These are phyloP conservation scores for Trichoderma sp. DNA, from an alignment of 2,329 filamentous ascomycete species.

Conservation along the genomic window DNA sequence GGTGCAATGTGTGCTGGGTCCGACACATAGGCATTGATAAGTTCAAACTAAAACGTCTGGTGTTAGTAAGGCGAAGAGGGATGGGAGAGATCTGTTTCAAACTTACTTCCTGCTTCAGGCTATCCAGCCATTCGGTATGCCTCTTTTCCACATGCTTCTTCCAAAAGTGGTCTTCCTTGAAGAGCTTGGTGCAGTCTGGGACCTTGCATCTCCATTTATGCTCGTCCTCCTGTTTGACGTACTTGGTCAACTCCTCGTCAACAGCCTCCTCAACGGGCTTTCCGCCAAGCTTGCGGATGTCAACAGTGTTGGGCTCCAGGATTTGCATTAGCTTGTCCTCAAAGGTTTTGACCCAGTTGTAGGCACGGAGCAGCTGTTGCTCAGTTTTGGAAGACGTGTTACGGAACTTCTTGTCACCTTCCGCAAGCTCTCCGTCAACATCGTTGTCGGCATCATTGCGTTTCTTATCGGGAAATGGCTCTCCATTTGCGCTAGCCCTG, in stretches of 20 bases:
- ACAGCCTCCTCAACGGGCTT: constrained; percentile 81
- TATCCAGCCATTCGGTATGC: constrained; percentile 81
- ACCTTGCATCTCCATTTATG: constrained; percentile 96
- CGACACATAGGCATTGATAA: constrained; percentile 91
- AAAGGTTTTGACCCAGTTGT: constrained; percentile 98
- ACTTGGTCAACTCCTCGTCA: constrained; percentile 80
- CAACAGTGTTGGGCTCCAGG: constrained; percentile 81
- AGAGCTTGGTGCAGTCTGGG: constrained; percentile 91
- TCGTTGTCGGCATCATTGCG: constrained; percentile 63
- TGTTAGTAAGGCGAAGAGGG: constrained; percentile 12
- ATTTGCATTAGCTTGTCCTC: constrained; percentile 95
- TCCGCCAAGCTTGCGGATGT: constrained; percentile 87
- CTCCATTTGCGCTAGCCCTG: constrained; percentile 75
- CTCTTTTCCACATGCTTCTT: constrained; percentile 97
- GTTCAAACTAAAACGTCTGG: constrained; percentile 60
- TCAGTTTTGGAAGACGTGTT: constrained; percentile 72
- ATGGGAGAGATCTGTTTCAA: neutral
- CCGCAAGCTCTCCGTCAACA: constrained; percentile 46
- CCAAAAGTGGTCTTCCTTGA: constrained; percentile 98
- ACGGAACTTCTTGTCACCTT: constrained; percentile 69
- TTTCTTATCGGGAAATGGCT: constrained; percentile 81
- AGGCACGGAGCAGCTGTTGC: constrained; percentile 88
- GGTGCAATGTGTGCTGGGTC: constrained; percentile 94
- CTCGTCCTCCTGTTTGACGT: constrained; percentile 95
- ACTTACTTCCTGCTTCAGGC: constrained; percentile 77